Base-by-base conservation (phyloP, 2,329 filamentous ascomycete species). In the Cladosporium sp. region DNA sequence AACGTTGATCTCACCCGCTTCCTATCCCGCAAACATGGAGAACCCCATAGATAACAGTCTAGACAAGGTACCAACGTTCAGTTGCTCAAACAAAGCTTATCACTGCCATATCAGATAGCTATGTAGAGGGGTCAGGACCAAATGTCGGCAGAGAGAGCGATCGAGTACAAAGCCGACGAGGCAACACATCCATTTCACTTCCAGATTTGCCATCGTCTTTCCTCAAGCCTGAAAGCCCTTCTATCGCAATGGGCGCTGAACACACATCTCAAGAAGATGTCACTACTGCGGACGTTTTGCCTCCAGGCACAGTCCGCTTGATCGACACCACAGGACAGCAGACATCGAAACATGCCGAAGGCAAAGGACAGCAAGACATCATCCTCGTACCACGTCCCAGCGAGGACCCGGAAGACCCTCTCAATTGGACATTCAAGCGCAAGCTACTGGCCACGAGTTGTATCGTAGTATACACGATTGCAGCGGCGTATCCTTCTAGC, bases 401-500 rank as follows among this genome's bases (percentile, higher is more conserved):
- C 1, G 70, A 73, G 49, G 80, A 84, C 67, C 80, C 80, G 1
- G 79, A 82, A 59, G 81, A 83, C 68, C 80, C 80, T 14, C 70
- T 66, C 26, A 72, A 72, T 49, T 72, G 71, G 71, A 75, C 77
- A n/a, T 73, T 69, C 5, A 69, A 73, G n/a, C 76, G 81, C 49
- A 83, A 83, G 67, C 61, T 78, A 5, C 65, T 82, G 26, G 80
- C 80, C 1, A 80, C 79, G 1, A 73, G 78, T 5, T 81, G 78
- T 66, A 68, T 72, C 64, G 80, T 78, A 68, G 75, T 83, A n/a
- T 85, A 84, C 69, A 81, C 80, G 1, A 76, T 83, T 52, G 81
- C 81, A 74, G 78, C 79, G 15, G 83, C 83, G n/a, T 81, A 85
- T 55, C 78, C 83, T 4, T 77, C 77, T 24, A 79, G 83, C 1